Evolutionary conservation across 2,329 filamentous ascomycete species (phyloP), one percentile per base, ranked within the genome.

Genomic region (Fusarium sp.): DNA sequence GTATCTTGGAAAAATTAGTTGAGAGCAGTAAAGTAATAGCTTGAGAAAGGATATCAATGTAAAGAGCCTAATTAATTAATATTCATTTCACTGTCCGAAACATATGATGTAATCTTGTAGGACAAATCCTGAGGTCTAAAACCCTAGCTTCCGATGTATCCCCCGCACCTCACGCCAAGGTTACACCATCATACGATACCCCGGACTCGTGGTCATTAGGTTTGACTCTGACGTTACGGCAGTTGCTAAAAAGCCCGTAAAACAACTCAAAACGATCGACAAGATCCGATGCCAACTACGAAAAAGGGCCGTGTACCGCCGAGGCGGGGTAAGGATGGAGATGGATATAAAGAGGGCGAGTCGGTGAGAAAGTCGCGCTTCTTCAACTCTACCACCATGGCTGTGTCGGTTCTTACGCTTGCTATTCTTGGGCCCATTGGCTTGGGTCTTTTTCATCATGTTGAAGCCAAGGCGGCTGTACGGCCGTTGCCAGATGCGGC

Each of bases 401-500:
- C 66, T 13, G 16, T 68, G 2, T 67, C 60, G 10, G 62, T 38
- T 3, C 31, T 74, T 13, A 67, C 27, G 14, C 37, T 73, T 4
- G 50, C 56, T 1, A 3, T 61, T 6, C 16, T 70, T 22, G 6
- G 64, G 4, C 72, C 72, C 1, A 16, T 52, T 3, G 24, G 14
- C 16, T 35, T 73, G 6, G 27, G 42, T 1, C 3, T 74, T 18
- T 63, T 74, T 5, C 27, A 22, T 2, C 47, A 59, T 8, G 20
- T 6, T 11, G 38, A 52, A 10, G 42, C 20, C 18, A 73, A 42
- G 16, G 18, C 20, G 4, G 18, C 27, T 11, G 27, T 38, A n/a
- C 18, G n/a, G 5, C 52, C 47, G 0, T 22, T 78, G 10, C 76
- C 76, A 29, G 59, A 54, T 1, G 62, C 64, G 0, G 76, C 75